phyloP scores from a whole-genome alignment of 179 eudicot species.

The Beta corolliflora region DNA sequence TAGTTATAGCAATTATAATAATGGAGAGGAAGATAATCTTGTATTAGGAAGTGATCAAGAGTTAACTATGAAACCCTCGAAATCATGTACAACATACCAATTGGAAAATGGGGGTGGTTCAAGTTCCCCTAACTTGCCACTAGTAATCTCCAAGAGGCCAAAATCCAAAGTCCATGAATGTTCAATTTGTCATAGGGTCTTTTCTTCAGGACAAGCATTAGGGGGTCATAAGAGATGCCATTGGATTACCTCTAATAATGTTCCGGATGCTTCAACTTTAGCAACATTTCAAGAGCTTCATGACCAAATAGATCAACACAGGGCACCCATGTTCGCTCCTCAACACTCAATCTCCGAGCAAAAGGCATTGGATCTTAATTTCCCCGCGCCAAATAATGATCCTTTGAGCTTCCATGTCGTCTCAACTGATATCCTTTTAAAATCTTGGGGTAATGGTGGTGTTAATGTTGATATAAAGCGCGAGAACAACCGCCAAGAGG shows the following conservation, averaged over 20 bases:
- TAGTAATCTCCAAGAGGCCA: constrained; percentile 27
- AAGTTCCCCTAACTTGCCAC: neutral
- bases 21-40: constrained; percentile 29
- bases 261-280: constrained; percentile 45
- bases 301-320: constrained; percentile 2
- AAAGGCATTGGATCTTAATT: constrained; percentile 54
- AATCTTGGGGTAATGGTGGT: constrained; percentile 42
- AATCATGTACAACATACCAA: constrained; percentile 27
- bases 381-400: constrained; percentile 47
- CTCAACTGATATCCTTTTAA: constrained; percentile 57
- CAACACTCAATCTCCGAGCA: constrained; percentile 28
- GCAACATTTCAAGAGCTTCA: constrained; percentile 48
- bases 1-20: neutral
- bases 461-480: constrained; percentile 25
- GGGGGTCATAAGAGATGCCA: constrained; percentile 98
- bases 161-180: constrained; percentile 83
- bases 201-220: constrained; percentile 85
- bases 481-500: constrained; percentile 16
- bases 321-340: constrained; percentile 22
- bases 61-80: constrained; percentile 28
- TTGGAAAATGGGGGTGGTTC: constrained; percentile 13
- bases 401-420: constrained; percentile 58
- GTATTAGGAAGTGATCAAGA: constrained; percentile 32
- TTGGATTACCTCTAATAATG: constrained; percentile 69
- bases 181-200: constrained; percentile 73